Evolutionary conservation across 257 asterid genomes (phyloP), one percentile per base, ranked within the genome.

Genomic region (Salvia rosmarinus): DNA sequence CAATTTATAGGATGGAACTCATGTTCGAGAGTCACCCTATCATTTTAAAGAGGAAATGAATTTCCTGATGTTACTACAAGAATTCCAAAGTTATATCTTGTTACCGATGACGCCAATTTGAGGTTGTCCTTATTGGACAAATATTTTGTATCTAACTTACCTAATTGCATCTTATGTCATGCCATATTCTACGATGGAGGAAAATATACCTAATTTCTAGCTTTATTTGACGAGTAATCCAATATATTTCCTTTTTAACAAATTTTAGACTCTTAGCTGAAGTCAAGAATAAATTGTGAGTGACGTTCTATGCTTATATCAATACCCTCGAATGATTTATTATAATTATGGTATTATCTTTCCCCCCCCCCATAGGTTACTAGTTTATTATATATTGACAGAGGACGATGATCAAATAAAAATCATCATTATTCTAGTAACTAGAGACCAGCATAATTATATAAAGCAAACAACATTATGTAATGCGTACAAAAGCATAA

Each of bases 61-160:
- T 47, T 47, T 47, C 3, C 5, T 7, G 58, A 20, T 51, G 30
- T 2, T 19, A 51, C 5, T 51, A 19, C 30, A 4, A 2, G 14
- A 8, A 3, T 50, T 51, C 9, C 4, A 20, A 0, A n/a, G 4
- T 3, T 46, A 46, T 46, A 32, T 32, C 3, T 28, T n/a, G n/a
- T n/a, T n/a, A n/a, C n/a, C n/a, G n/a, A n/a, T n/a, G n/a, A n/a
- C n/a, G n/a, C n/a, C n/a, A n/a, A n/a, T n/a, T n/a, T n/a, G n/a
- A n/a, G n/a, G n/a, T n/a, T 37, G 44, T 32, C 40, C 16, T 28
- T 54, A 57, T 37, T 46, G 34, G 64, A 37, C 62, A 54, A 56
- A 19, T 64, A 9, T 64, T 21, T 25, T 40, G 75, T n/a, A 46
- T 23, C 64, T 16, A 12, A 71, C 20, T 72, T 60, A 61, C 67